phyloP scores from a whole-genome alignment of 2,329 filamentous ascomycete genomes.

The Cryphonectria naterciae region DNA sequence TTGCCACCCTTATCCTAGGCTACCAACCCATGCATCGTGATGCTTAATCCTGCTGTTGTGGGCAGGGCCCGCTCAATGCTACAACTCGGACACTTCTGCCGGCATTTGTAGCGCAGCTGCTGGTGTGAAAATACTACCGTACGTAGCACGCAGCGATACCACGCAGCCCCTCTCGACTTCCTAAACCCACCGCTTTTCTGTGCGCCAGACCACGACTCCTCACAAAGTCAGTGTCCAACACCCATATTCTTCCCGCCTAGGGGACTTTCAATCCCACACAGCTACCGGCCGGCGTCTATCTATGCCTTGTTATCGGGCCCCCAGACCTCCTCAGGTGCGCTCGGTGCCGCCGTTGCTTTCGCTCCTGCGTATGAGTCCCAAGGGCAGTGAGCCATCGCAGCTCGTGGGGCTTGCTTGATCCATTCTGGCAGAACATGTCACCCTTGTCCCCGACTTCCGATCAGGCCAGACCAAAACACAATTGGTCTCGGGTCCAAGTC shows the following conservation, averaged over 20 bases:
- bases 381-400: not conserved
- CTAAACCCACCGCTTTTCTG: not conserved
- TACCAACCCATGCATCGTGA: constrained; percentile 2
- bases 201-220: not conserved
- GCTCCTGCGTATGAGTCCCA: not conserved
- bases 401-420: constrained; percentile 21
- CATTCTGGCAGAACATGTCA: constrained; percentile 14
- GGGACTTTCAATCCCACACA: not conserved
- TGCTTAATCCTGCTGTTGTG: constrained; percentile 16
- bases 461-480: constrained; percentile 20
- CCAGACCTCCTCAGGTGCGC: not conserved
- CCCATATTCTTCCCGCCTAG: not conserved
- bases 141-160: constrained; percentile 12
- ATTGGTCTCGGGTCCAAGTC: constrained; percentile 3
- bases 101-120: constrained; percentile 25
- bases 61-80: constrained; percentile 17
- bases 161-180: constrained; percentile 15
- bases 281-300: not conserved
- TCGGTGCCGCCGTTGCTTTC: not conserved
- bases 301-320: not conserved
- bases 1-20: constrained; percentile 7
- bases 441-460: constrained; percentile 21
- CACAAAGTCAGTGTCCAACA: not conserved
- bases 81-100: constrained; percentile 22
- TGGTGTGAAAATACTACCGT: constrained; percentile 3